phyloP scores from a whole-genome alignment of 495 filamentous ascomycete species.

The Xylaria venustula region DNA sequence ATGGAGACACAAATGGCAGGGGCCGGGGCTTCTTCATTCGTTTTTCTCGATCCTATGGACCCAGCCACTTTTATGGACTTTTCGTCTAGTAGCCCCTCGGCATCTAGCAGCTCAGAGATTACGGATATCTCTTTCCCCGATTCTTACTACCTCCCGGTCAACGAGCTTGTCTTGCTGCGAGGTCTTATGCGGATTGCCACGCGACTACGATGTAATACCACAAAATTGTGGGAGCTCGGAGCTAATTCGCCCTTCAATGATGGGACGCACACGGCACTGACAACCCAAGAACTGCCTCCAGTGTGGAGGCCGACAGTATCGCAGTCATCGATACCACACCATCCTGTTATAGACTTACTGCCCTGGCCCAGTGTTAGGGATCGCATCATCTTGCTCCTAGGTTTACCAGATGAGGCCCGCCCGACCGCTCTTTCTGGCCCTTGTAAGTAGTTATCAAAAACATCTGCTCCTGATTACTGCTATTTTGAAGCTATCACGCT shows the following conservation, averaged over 20 bases:
- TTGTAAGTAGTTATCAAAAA: neutral
- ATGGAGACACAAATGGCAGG: neutral
- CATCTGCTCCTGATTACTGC: neutral
- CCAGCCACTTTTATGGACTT: neutral
- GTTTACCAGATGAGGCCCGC: conserved; percentile 36
- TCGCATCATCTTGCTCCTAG: conserved; percentile 43
- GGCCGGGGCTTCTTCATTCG: neutral
- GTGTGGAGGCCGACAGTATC: conserved; percentile 27
- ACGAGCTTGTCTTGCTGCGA: conserved; percentile 24
- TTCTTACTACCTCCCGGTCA: conserved; percentile 32
- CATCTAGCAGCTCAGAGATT: neutral
- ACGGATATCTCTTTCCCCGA: conserved; percentile 17
- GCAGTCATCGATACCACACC: conserved; percentile 39
- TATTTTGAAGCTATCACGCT: neutral
- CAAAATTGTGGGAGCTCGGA: conserved; percentile 19
- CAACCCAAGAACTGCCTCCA: conserved; percentile 16
- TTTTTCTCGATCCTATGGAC: neutral
- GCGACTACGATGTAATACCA: conserved; percentile 18
- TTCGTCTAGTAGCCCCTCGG: neutral
- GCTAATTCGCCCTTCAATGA: conserved; percentile 17
- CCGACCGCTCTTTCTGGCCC: conserved; percentile 37
- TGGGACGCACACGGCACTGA: conserved; percentile 14
- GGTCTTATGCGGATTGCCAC: conserved; percentile 25
- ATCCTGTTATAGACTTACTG: conserved; percentile 49
- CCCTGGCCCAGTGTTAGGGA: conserved; percentile 50